Conservation (phyloP, 495 filamentous ascomycete genomes). For the Penicillium egyptiacum region DNA sequence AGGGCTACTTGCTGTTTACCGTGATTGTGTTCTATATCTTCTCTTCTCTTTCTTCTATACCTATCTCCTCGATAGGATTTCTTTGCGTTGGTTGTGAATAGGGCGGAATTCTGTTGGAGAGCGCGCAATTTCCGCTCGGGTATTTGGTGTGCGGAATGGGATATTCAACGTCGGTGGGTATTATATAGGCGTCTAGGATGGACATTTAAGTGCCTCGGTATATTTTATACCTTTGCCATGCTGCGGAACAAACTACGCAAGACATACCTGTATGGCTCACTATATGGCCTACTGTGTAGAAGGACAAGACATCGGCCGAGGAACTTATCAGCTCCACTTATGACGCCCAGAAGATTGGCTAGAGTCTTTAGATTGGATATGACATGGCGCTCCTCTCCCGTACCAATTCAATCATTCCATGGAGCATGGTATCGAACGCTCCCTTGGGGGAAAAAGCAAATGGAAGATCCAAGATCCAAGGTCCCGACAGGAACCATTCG, state of each 20-base stretch:
- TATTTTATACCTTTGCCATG: no score
- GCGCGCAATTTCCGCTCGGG: slow-evolving; percentile 11
- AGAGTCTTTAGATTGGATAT: neutral
- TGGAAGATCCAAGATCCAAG: no score
- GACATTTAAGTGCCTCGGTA: neutral
- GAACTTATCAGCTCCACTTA: neutral
- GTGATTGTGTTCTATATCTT: neutral
- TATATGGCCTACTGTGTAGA: no score
- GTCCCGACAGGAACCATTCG: neutral
- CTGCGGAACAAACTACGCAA: no score
- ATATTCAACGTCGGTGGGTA: neutral
- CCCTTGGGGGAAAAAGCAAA: no score
- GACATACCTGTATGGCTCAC: no score
- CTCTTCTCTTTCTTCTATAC: neutral
- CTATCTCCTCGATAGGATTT: neutral
- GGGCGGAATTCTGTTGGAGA: slow-evolving; percentile 5
- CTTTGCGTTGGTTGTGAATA: neutral
- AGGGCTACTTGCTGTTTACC: neutral
- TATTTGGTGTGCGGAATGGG: slow-evolving; percentile 9
- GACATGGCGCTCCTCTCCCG: neutral
- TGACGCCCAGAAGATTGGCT: neutral
- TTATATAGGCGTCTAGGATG: neutral
- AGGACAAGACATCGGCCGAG: neutral
- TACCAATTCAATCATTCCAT: neutral
- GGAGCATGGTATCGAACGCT: no score